Evolutionary conservation across 805 yeast genomes (phyloP).

Genomic region (Starmerella ratchasimensis): DNA sequence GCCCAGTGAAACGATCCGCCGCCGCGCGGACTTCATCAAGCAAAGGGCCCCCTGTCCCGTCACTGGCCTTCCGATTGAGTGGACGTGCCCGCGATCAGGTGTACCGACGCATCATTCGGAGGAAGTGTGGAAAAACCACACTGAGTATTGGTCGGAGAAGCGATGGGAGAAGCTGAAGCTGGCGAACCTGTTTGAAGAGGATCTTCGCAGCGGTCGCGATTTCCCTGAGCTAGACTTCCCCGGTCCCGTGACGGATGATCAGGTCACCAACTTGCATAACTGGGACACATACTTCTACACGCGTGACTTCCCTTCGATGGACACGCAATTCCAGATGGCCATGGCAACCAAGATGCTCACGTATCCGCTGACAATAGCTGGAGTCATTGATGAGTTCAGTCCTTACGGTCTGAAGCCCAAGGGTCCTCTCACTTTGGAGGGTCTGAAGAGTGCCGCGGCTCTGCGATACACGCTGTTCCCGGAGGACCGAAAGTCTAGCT

Average conservation of each 20-base stretch:
- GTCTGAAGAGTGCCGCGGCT: conserved; percentile 86
- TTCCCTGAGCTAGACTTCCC: conserved; percentile 97
- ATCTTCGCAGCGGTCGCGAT: conserved; percentile 80
- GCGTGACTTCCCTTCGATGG: conserved; percentile 87
- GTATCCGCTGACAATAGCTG: conserved; percentile 81
- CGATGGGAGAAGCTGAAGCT: conserved; percentile 63
- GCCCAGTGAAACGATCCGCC: conserved; percentile 74
- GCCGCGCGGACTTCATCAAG: conserved; percentile 81
- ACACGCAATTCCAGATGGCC: conserved; percentile 88
- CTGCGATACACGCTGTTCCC: conserved; percentile 82
- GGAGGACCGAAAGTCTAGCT: conserved; percentile 38
- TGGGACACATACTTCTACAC: conserved; percentile 95
- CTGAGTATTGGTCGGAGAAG: conserved; percentile 50
- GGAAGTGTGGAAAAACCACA: conserved; percentile 80
- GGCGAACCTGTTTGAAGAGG: conserved; percentile 90
- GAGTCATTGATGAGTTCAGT: conserved; percentile 67
- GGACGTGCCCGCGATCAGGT: conserved; percentile 85
- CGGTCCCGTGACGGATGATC: conserved; percentile 58
- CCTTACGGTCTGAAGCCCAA: conserved; percentile 72
- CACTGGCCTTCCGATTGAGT: conserved; percentile 63
- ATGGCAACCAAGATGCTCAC: conserved; percentile 89
- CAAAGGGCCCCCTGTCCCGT: conserved; percentile 86
- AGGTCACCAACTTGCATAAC: conserved; percentile 53
- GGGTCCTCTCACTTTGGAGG: conserved; percentile 84
- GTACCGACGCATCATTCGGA: conserved; percentile 89